A percentile compares a stretch with the other conserved stretches of the same genome.
These are phyloP conservation scores for Ophiostoma novo-ulmi DNA, from an alignment of 2,329 filamentous ascomycete genomes.

Conservation along the genomic window DNA sequence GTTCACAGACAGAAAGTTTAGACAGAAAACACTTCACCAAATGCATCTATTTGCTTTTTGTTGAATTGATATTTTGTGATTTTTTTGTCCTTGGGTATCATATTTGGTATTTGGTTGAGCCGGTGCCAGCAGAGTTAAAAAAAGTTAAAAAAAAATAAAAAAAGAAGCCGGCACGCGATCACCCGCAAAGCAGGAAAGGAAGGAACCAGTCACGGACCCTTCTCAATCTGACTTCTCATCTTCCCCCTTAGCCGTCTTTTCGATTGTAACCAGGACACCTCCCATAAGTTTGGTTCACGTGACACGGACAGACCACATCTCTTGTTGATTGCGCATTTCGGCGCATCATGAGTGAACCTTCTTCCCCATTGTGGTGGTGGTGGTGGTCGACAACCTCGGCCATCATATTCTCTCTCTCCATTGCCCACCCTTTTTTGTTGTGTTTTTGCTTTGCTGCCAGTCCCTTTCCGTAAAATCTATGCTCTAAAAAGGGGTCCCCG, in stretches of 20 bases:
- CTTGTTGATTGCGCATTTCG: conserved; percentile 6
- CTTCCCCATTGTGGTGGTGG: no score
- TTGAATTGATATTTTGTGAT: conserved; percentile 13
- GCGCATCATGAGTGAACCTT: background rate
- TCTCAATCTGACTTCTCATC: background rate
- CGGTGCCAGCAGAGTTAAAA: conserved; percentile 3
- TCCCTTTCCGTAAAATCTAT: background rate
- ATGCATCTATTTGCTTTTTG: background rate
- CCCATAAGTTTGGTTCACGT: background rate
- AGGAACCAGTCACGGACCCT: conserved; percentile 9
- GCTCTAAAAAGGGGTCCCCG: conserved; percentile 6
- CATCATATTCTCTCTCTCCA: background rate
- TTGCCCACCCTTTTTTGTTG: conserved; percentile 2
- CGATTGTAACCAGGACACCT: background rate
- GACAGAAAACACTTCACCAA: background rate
- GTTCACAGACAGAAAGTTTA: no score
- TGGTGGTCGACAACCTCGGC: background rate
- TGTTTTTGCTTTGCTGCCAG: conserved; percentile 1
- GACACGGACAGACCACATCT: background rate
- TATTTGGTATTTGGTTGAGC: conserved; percentile 8
- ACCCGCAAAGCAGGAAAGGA: background rate
- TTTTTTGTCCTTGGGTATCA: conserved; percentile 22
- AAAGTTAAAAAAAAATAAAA: background rate
- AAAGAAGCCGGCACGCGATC: conserved; percentile 2
- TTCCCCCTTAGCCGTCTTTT: background rate